These are phyloP conservation scores for Protea cynaroides DNA, from an alignment of 164 flowering plant genomes.

Conservation along the genomic window DNA sequence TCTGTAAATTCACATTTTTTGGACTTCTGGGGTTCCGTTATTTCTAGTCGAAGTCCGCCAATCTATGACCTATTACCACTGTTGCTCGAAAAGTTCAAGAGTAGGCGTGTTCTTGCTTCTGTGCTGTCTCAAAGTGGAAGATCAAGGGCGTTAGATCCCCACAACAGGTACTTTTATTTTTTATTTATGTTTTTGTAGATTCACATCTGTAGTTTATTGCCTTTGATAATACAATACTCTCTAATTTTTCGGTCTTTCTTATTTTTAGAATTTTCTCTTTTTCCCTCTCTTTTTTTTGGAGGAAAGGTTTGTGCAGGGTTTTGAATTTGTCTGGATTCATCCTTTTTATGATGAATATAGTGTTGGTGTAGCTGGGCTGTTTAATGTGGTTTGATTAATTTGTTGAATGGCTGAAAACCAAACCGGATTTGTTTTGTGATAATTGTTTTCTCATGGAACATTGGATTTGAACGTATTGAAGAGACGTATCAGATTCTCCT, in stretches of 20 bases:
- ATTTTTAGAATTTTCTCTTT: conserved; percentile 3
- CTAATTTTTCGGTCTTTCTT: neutral
- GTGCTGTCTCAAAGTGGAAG: conserved; percentile 34
- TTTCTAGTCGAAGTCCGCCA: conserved; percentile 31
- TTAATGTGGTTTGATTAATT: conserved; percentile 9
- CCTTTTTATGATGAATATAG: neutral
- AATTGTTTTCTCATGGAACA: conserved; percentile 2
- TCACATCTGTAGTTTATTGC: no score
- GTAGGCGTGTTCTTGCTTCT: conserved; percentile 22
- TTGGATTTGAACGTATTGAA: conserved; percentile 12
- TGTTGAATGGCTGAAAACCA: conserved; percentile 4
- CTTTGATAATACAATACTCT: no score
- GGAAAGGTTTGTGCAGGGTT: neutral
- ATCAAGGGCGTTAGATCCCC: conserved; percentile 40
- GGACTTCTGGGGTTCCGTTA: conserved; percentile 23
- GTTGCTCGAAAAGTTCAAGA: conserved; percentile 16
- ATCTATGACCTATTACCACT: conserved; percentile 30
- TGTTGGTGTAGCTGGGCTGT: neutral
- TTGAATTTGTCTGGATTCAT: neutral
- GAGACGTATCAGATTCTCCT: conserved; percentile 20
- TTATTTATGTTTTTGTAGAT: neutral
- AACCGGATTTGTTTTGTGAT: neutral
- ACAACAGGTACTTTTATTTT: conserved; percentile 27
- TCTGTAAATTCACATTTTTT: conserved; percentile 18
- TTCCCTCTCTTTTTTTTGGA: conserved; percentile 20